These are phyloP conservation scores for Coemansia sp. DNA, from an alignment of 192 early-diverging fungal species.

Conservation along the genomic window DNA sequence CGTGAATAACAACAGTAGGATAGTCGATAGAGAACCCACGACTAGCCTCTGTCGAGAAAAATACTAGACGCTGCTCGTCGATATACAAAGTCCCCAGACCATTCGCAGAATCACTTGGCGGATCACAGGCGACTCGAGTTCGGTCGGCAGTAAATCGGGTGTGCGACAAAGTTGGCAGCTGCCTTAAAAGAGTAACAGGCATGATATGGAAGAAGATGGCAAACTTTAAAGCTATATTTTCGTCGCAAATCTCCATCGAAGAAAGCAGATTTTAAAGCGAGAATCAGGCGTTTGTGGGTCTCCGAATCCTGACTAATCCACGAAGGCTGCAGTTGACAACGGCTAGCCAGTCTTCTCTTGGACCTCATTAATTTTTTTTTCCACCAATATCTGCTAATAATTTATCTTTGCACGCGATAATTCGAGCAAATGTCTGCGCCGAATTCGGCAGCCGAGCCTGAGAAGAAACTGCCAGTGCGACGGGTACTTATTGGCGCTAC, in stretches of 20 bases:
- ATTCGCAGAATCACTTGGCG: slow-evolving; percentile 9
- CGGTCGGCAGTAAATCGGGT: not conserved
- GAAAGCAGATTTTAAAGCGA: not conserved
- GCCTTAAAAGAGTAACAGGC: slow-evolving; percentile 10
- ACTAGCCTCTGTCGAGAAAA: not conserved
- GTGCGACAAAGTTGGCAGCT: not conserved
- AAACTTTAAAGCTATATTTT: not conserved
- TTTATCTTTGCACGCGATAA: not conserved
- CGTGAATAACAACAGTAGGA: slow-evolving; percentile 37
- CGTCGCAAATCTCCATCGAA: not conserved
- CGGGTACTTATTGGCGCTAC: slow-evolving; percentile 80
- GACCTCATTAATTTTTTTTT: not conserved
- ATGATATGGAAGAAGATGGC: slow-evolving; percentile 14
- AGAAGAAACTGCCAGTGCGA: slow-evolving; percentile 6
- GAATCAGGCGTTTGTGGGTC: not conserved
- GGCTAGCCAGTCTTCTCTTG: not conserved
- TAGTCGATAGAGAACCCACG: slow-evolving; percentile 33
- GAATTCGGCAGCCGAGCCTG: not conserved
- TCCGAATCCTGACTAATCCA: not conserved
- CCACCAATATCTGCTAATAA: not conserved
- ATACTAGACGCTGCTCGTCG: slow-evolving; percentile 19
- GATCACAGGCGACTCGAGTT: slow-evolving; percentile 17
- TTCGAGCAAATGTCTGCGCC: slow-evolving; percentile 1
- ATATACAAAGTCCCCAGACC: slow-evolving; percentile 22
- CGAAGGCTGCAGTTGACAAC: not conserved